phyloP scores from a whole-genome alignment of 768 basidiomycete species.

The Collybia sordida region DNA sequence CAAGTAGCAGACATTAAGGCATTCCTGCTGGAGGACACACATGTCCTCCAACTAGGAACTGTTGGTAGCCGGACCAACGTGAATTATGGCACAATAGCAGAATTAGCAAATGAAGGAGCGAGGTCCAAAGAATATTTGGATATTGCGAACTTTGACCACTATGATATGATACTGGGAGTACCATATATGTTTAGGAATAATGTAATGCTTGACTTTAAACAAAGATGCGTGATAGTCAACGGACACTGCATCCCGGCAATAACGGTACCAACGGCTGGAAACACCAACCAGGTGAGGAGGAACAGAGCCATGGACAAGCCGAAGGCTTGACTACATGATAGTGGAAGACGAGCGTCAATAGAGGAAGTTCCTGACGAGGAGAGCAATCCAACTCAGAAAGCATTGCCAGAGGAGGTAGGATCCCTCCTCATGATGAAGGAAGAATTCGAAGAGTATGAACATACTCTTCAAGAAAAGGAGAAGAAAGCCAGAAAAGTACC shows the following conservation, averaged over 20 bases:
- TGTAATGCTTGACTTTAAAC: conserved; percentile 23
- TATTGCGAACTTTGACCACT: conserved; percentile 33
- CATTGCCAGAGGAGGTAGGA: background rate
- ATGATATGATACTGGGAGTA: conserved; percentile 34
- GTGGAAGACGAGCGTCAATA: background rate
- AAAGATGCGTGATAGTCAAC: conserved; percentile 8
- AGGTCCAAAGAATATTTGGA: conserved; percentile 22
- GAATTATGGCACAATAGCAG: conserved; percentile 20
- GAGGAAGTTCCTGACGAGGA: background rate
- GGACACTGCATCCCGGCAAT: conserved; percentile 2
- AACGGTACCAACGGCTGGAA: background rate
- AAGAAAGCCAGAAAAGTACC: background rate
- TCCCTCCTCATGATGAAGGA: background rate
- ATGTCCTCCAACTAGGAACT: conserved; percentile 29
- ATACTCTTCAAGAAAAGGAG: background rate
- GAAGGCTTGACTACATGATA: background rate
- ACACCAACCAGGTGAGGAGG: background rate
- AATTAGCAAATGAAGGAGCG: conserved; percentile 6
- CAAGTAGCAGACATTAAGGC: conserved; percentile 11
- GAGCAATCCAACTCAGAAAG: background rate
- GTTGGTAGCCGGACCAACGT: conserved; percentile 27
- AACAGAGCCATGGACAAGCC: conserved; percentile 3
- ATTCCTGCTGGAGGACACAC: conserved; percentile 9
- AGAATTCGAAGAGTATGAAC: background rate
- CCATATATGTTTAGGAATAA: conserved; percentile 27